phyloP scores from a whole-genome alignment of 129 eudicot genomes.

The Tagetes erecta region DNA sequence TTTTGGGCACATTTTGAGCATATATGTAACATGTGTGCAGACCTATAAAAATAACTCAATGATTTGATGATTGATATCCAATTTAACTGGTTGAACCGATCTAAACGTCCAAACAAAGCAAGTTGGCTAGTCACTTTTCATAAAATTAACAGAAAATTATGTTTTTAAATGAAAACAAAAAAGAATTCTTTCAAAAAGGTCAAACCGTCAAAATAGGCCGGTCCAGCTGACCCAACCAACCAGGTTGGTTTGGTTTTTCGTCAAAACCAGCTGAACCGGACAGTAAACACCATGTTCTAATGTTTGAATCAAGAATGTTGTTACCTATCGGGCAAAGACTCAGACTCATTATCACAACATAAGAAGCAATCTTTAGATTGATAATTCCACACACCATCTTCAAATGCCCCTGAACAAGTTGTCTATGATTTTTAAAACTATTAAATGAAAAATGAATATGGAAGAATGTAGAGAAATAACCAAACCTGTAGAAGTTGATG shows the following conservation, averaged over 20 bases:
- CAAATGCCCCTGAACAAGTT: conserved; percentile 30
- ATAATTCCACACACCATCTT: conserved; percentile 27
- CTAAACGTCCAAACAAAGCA: neutral
- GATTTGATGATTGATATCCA: neutral
- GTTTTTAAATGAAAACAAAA: too few species aligned
- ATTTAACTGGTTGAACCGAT: neutral
- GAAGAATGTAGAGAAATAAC: neutral
- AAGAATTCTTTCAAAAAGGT: too few species aligned
- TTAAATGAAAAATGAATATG: neutral
- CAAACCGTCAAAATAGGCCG: neutral
- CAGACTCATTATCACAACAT: conserved; percentile 52
- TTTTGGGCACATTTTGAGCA: conserved; percentile 63
- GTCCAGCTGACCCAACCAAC: neutral
- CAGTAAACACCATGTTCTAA: neutral
- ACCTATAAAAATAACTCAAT: conserved; percentile 41
- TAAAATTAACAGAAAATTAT: too few species aligned
- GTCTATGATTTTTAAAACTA: neutral
- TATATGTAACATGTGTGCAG: conserved; percentile 66
- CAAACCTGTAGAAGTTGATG: conserved; percentile 25
- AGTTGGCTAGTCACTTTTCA: neutral
- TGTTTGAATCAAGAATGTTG: neutral
- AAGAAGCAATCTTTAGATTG: conserved; percentile 62
- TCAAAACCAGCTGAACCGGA: neutral
- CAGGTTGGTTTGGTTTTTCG: neutral
- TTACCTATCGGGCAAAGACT: conserved; percentile 72